Percentiles rank a stretch among this genome's conserved stretches.
phyloP scores from a whole-genome alignment of 305 asterid species.

The Ruellia speciosa region DNA sequence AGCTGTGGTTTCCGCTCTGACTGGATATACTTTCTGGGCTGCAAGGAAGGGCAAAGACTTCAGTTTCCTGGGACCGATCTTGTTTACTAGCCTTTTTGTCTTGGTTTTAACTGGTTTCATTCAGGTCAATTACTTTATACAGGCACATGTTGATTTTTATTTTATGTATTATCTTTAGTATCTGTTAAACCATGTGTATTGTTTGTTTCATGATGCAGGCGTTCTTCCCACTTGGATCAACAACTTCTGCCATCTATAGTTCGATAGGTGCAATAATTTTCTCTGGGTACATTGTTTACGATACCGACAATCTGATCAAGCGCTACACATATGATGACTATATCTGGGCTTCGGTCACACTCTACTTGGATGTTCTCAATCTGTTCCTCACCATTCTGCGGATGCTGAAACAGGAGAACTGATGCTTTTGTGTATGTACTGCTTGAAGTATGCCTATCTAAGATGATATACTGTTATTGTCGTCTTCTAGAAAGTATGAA shows the following conservation, averaged over 20 bases:
- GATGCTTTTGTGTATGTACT: neutral
- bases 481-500: too few relatives aligned
- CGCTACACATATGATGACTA: conserved; percentile 82
- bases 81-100: conserved; percentile 76
- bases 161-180: neutral
- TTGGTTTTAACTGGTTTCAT: conserved; percentile 71
- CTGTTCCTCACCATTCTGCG: conserved; percentile 86
- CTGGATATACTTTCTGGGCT: conserved; percentile 98
- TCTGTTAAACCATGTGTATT: neutral
- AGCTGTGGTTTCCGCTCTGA: conserved; percentile 78
- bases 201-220: conserved; percentile 34
- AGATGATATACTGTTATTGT: too few relatives aligned
- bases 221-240: conserved; percentile 80
- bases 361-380: conserved; percentile 78
- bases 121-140: conserved; percentile 38
- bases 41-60: conserved; percentile 87
- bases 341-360: conserved; percentile 88
- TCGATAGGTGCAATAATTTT: conserved; percentile 71
- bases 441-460: neutral
- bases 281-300: conserved; percentile 84
- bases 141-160: neutral
- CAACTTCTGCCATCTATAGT: conserved; percentile 50
- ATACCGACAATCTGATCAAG: conserved; percentile 84
- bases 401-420: conserved; percentile 80
- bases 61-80: conserved; percentile 81